Conservation (phyloP, 345 rosid genomes). For the Moringa oleifera region DNA sequence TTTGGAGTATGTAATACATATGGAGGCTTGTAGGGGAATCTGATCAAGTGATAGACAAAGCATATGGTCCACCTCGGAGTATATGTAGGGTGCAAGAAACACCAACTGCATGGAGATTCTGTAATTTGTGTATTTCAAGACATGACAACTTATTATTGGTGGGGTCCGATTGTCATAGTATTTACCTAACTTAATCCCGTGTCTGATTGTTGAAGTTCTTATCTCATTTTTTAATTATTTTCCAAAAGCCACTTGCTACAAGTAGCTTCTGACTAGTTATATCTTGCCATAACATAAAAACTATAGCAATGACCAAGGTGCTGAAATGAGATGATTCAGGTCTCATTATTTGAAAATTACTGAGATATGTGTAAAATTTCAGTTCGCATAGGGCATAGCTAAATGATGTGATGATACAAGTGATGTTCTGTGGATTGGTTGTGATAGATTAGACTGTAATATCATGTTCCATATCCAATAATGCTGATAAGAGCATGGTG, state of each 20-base stretch:
- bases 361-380: not conserved
- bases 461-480: too few relatives aligned
- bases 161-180: conserved; percentile 16
- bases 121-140: conserved; percentile 17
- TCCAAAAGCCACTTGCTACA: not conserved
- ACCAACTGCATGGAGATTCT: conserved; percentile 2
- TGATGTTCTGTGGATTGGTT: not conserved
- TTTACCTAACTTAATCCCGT: conserved; percentile 12
- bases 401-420: conserved; percentile 8
- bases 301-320: conserved; percentile 1
- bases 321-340: not conserved
- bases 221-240: not conserved
- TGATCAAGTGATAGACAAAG: conserved; percentile 17
- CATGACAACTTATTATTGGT: conserved; percentile 21
- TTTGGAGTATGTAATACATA: conserved; percentile 9
- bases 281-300: not conserved
- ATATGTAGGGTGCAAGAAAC: conserved; percentile 34
- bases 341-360: too few relatives aligned
- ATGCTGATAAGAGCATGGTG: too few relatives aligned
- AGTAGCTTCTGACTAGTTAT: not conserved
- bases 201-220: too few relatives aligned
- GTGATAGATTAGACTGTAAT: not conserved
- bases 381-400: not conserved
- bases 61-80: conserved; percentile 23
- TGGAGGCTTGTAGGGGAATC: conserved; percentile 19